Conservation (phyloP, 1,284 basidiomycete genomes). For the Meripilus lineatus region DNA sequence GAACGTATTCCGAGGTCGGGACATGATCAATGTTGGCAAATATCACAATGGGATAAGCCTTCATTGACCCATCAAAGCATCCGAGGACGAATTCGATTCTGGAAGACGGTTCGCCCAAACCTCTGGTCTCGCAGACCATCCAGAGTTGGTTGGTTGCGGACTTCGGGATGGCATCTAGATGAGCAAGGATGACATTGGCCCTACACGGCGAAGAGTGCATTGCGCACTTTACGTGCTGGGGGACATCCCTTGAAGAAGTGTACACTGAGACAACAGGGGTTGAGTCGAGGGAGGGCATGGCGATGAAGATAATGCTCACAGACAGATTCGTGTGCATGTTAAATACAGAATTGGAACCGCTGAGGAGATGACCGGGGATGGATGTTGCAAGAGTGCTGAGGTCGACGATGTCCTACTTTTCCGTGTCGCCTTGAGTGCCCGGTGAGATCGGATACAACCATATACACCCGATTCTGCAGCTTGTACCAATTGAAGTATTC, state of each 20-base stretch:
- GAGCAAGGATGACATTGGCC: constrained; percentile 54
- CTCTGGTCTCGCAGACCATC: constrained; percentile 44
- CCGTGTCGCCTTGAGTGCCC: too few relatives aligned
- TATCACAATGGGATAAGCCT: constrained; percentile 44
- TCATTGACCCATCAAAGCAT: constrained; percentile 48
- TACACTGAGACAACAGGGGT: constrained; percentile 25
- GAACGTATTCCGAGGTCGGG: constrained; percentile 24
- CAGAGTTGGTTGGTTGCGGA: constrained; percentile 30
- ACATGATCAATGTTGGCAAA: constrained; percentile 22
- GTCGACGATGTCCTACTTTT: too few relatives aligned
- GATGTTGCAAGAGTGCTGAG: too few relatives aligned
- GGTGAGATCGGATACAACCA: too few relatives aligned
- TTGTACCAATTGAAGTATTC: too few relatives aligned
- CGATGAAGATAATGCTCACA: not conserved
- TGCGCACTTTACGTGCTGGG: constrained; percentile 32
- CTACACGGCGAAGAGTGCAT: constrained; percentile 36
- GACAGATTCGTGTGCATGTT: not conserved
- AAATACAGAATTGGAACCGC: too few relatives aligned
- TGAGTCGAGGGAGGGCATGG: constrained; percentile 16
- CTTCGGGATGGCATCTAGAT: constrained; percentile 30
- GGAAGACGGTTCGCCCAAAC: too few relatives aligned
- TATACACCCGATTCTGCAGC: too few relatives aligned
- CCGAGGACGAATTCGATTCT: constrained; percentile 57
- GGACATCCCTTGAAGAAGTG: constrained; percentile 25
- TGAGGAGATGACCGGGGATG: too few relatives aligned